Evolutionary conservation across 177 flowering plant species (phyloP), one percentile per base, ranked within the genome.

Genomic region (Vitis hybrid): DNA sequence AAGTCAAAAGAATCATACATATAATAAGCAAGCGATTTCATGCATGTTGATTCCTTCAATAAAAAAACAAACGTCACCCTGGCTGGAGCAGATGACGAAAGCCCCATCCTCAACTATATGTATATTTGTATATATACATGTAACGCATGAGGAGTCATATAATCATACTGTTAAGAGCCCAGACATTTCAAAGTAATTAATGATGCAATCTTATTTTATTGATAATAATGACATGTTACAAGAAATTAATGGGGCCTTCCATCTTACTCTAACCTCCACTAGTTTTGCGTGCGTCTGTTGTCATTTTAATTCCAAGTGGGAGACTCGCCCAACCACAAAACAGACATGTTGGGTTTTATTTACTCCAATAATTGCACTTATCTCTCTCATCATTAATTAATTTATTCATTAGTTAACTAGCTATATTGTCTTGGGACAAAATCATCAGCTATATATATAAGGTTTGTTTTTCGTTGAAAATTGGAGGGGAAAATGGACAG

Each of bases 31-130:
- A 19, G 35, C 46, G 52, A 57, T 55, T 67, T 5, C 19, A n/a
- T 12, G 30, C 30, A 27, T 63, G 15, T 62, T 55, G 32, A 52
- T 52, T 62, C 18, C 35, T 52, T 62, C 62, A 35, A 62, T 62
- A 19, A 13, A 27, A 27, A 27, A 27, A 27, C 30, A 27, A 60
- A 73, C 75, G 75, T 73, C 75, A 73, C 24, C 6, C 32, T 32
- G 66, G 32, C 10, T 64, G 11, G 75, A 56, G 55, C 21, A 54
- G 56, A 73, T 73, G 75, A 73, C 71, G 75, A 62, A 46, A 67
- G 61, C 75, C 46, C 11, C 10, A 18, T 48, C 10, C 14, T 14
- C 11, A 12, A 48, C 21, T 35, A 57, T 49, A 3, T 61, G 27
- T 61, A 48, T 8, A 17, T 40, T 5, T 40, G 8, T 5, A 40